Evolutionary conservation across 441 rosid genomes (phyloP), one percentile per base, ranked within the genome.

Genomic region (Macaranga tanarius): DNA sequence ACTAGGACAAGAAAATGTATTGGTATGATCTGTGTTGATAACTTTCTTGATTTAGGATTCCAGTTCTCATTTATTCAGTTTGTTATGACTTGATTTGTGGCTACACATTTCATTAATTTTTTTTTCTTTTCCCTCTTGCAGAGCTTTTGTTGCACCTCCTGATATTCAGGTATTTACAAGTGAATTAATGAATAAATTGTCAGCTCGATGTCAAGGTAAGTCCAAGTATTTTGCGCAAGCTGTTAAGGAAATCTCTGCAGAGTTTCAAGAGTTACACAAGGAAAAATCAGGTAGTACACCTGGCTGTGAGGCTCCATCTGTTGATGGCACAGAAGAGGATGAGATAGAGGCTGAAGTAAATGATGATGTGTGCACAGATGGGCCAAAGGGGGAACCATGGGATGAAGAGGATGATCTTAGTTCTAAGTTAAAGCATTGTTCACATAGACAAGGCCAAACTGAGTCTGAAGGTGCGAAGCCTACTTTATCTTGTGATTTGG

Each of bases 141-240:
- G 99, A 81, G 99, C 93, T 78, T 96, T 90, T 84, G 95, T 96
- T 84, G 87, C 93, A 15, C 90, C 97, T 6, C 81, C 79, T 72
- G 97, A 96, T 87, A 90, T 93, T 58, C 96, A 90, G 82, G 86
- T 85, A 59, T 96, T 96, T 77, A 93, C 89, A 75, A 82, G 80
- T 81, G 97, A 96, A 77, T 78, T 90, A 40, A 93, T 90, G 91
- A 83, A 65, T 80, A 93, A 91, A 77, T 79, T 96, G 81, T 77
- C 79, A 17, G 88, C 86, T 74, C 84, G 88, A 74, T 87, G 91
- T 81, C 90, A 88, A 76, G 87, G 88, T 76, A 93, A 90, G 86
- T 81, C 90, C 59, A 93, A 87, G 83, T 75, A 73, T 77, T 96
- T 93, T 83, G 70, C 89, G 57, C 95, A 84, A 84, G 98, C 99